Evolutionary conservation across 441 rosid genomes (phyloP).

Genomic region (Gossypium lobatum): DNA sequence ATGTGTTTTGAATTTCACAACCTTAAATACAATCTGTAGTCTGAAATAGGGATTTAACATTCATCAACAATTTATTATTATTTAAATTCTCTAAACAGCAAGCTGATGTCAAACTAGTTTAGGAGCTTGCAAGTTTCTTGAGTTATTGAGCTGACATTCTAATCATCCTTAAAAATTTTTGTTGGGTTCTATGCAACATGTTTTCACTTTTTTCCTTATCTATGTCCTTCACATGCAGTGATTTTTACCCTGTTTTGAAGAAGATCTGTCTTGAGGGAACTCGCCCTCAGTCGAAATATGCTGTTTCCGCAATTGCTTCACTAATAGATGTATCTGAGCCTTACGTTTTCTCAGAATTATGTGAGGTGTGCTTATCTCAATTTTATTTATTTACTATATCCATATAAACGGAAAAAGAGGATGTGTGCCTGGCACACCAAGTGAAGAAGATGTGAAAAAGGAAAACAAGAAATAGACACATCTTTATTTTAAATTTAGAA

Average conservation of each 20-base stretch:
- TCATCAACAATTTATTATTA: background rate
- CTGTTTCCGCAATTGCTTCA: conserved; percentile 83
- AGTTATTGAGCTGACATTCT: background rate
- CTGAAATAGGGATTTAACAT: background rate
- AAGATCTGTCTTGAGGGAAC: conserved; percentile 70
- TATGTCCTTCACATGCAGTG: conserved; percentile 35
- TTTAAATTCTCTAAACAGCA: background rate
- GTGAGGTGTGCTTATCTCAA: conserved; percentile 51
- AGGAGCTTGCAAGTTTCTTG: conserved; percentile 9
- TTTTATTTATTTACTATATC: background rate
- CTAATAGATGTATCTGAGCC: conserved; percentile 51
- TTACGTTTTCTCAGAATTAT: conserved; percentile 46
- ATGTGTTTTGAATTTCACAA: background rate
- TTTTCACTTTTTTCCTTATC: background rate
- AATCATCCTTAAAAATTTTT: background rate
- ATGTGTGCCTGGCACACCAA: background rate
- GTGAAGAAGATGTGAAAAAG: background rate
- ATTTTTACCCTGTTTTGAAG: conserved; percentile 61
- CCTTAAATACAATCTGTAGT: background rate
- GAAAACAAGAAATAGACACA: background rate
- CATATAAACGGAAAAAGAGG: background rate
- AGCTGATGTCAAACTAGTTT: background rate
- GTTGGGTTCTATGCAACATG: background rate
- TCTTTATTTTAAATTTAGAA: background rate
- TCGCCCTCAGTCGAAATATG: conserved; percentile 75